These are phyloP conservation scores for Gossypium raimondii DNA, from an alignment of 345 rosid species.

Conservation along the genomic window DNA sequence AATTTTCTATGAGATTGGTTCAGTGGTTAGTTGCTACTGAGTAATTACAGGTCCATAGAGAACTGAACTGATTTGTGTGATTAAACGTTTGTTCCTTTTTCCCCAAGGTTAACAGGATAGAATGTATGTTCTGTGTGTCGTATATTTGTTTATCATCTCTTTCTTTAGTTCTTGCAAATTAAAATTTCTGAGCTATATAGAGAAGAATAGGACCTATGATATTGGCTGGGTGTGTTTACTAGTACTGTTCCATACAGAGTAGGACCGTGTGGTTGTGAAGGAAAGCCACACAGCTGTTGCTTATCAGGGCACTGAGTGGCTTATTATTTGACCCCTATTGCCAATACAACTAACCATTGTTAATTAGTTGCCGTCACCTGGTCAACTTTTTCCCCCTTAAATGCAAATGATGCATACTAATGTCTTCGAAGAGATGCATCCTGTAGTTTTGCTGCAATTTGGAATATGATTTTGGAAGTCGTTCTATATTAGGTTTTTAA, in stretches of 20 bases:
- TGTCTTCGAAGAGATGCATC: background rate
- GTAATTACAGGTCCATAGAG: background rate
- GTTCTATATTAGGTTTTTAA: background rate
- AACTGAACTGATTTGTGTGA: background rate
- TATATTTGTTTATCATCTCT: background rate
- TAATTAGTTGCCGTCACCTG: background rate
- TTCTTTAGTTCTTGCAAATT: background rate
- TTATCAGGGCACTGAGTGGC: background rate
- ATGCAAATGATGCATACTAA: constrained; percentile 9
- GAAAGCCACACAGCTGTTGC: background rate
- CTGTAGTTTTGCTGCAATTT: background rate
- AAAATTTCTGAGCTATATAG: background rate
- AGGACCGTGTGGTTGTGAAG: background rate
- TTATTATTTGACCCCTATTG: background rate
- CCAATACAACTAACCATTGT: background rate
- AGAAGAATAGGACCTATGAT: background rate
- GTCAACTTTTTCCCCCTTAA: background rate
- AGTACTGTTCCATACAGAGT: background rate
- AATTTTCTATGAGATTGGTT: background rate
- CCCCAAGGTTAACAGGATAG: background rate
- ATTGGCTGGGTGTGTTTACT: background rate
- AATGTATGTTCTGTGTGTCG: background rate
- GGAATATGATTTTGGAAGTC: constrained; percentile 1
- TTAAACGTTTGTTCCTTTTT: background rate
- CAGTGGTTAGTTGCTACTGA: background rate